Conservation (phyloP, 2,329 filamentous ascomycete species). For the Nemania sp. region DNA sequence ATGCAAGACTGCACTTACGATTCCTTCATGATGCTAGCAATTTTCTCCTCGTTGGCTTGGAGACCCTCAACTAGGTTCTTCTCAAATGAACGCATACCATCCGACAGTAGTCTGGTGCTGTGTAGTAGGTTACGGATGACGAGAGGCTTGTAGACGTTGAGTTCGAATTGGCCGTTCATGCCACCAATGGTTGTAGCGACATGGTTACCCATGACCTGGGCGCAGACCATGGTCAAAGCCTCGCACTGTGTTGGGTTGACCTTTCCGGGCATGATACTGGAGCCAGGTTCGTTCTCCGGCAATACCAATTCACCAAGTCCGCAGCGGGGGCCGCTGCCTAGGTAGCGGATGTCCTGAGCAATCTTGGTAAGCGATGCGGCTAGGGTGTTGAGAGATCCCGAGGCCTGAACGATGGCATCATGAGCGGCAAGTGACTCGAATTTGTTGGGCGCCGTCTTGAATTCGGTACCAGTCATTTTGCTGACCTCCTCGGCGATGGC, state of each 20-base stretch:
- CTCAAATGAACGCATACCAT: constrained; percentile 95
- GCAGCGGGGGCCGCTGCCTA: constrained; percentile 94
- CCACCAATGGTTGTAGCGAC: constrained; percentile 92
- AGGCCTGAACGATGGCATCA: constrained; percentile 94
- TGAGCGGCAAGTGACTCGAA: constrained; percentile 97
- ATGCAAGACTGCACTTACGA: constrained; percentile 70
- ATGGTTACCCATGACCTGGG: constrained; percentile 98
- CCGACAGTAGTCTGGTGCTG: constrained; percentile 86
- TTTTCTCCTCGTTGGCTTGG: constrained; percentile 93
- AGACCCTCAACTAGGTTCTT: constrained; percentile 90
- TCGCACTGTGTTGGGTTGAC: constrained; percentile 99
- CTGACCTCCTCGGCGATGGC: constrained; percentile 89
- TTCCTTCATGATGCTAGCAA: constrained; percentile 90
- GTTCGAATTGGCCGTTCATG: constrained; percentile 97
- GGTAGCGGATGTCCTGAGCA: constrained; percentile 96
- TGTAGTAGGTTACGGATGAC: constrained; percentile 96
- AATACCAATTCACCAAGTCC: constrained; percentile 93
- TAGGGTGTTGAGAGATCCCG: constrained; percentile 92
- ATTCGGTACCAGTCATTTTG: constrained; percentile 92
- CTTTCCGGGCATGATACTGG: constrained; percentile 99
- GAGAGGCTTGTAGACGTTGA: constrained; percentile 99
- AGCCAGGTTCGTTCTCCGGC: constrained; percentile 97
- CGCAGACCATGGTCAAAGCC: constrained; percentile 96
- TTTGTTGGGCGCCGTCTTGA: constrained; percentile 98
- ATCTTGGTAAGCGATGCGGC: constrained; percentile 96